Conservation (phyloP, 495 filamentous ascomycete genomes). For the Penicillium dipodomyicola region DNA sequence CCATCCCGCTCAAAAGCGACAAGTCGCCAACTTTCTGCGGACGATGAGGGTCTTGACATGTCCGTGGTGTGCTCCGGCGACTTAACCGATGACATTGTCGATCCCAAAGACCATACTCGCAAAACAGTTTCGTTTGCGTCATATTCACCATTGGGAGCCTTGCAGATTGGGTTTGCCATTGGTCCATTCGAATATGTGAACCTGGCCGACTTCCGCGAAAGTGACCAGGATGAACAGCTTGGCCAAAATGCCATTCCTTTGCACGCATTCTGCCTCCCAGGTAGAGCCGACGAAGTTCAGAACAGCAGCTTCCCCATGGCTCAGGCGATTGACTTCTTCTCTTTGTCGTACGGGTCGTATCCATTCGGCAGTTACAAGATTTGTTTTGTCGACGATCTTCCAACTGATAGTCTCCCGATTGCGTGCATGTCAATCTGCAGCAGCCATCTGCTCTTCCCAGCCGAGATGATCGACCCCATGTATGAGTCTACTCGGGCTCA, state of each 20-base stretch:
- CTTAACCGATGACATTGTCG: constrained; percentile 73
- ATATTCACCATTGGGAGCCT: constrained; percentile 66
- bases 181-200: constrained; percentile 95
- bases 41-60: constrained; percentile 84
- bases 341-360: constrained; percentile 78
- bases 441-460: constrained; percentile 76
- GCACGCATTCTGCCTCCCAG: constrained; percentile 86
- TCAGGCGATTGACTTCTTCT: constrained; percentile 81
- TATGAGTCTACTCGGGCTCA: constrained; percentile 72
- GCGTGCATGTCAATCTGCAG: constrained; percentile 85
- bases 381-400: constrained; percentile 88
- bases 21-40: constrained; percentile 50
- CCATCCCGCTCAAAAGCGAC: constrained; percentile 22
- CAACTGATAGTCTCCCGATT: constrained; percentile 67
- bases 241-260: constrained; percentile 79
- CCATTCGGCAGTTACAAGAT: constrained; percentile 86
- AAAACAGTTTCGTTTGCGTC: constrained; percentile 82
- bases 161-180: constrained; percentile 87
- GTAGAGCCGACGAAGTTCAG: constrained; percentile 70
- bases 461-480: constrained; percentile 77
- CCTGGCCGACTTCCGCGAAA: constrained; percentile 81
- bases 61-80: constrained; percentile 88
- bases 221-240: constrained; percentile 85
- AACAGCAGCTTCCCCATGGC: constrained; percentile 79
- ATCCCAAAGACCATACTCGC: constrained; percentile 68